These are phyloP conservation scores for Kurtzmaniella quercitrusa DNA, from an alignment of 1,139 yeast genomes.

Conservation along the genomic window DNA sequence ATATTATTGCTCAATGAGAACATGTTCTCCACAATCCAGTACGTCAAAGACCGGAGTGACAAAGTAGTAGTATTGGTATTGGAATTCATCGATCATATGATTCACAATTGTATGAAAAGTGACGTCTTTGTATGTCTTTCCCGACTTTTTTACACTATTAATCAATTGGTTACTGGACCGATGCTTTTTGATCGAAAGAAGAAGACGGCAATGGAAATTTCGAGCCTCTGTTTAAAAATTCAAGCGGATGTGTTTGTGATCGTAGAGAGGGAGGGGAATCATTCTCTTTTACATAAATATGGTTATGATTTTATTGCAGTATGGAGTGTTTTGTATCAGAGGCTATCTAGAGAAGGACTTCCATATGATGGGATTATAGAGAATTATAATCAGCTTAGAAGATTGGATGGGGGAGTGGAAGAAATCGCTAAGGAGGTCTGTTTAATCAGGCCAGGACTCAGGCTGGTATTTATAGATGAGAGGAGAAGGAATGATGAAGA, in stretches of 20 bases:
- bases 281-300: slow-evolving; percentile 20
- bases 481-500: not conserved
- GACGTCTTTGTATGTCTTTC: slow-evolving; percentile 4
- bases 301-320: slow-evolving; percentile 31
- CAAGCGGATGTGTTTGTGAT: slow-evolving; percentile 15
- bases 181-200: slow-evolving; percentile 1
- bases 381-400: not conserved
- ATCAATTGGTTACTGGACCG: slow-evolving; percentile 5
- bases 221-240: slow-evolving; percentile 13
- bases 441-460: not conserved
- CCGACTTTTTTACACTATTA: slow-evolving; percentile 4
- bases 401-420: not conserved
- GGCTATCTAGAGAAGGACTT: slow-evolving; percentile 1
- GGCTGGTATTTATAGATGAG: not conserved
- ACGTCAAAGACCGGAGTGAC: slow-evolving; percentile 12
- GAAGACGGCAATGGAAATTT: slow-evolving; percentile 1
- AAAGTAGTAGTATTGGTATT: slow-evolving; percentile 11
- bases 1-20: slow-evolving; percentile 19
- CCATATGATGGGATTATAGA: not conserved
- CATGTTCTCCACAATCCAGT: slow-evolving; percentile 19
- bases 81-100: slow-evolving; percentile 4
- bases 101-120: not conserved
- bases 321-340: slow-evolving; percentile 18
- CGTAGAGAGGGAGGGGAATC: slow-evolving; percentile 12
- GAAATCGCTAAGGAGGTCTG: not conserved